These are phyloP conservation scores for Trichoderma asperelloides DNA, from an alignment of 495 filamentous ascomycete species.

Conservation along the genomic window DNA sequence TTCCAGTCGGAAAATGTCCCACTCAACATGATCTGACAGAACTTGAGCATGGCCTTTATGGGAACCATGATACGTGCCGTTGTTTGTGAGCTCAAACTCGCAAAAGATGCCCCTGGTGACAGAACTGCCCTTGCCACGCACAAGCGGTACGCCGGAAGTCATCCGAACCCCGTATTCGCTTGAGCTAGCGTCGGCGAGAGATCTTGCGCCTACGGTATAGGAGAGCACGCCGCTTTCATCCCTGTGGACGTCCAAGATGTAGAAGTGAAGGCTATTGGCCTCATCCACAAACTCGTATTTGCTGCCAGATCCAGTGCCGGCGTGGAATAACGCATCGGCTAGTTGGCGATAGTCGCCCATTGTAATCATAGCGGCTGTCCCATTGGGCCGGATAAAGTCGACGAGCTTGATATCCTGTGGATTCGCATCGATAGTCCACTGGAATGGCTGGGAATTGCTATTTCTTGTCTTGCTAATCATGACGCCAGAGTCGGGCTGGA, in stretches of 20 bases:
- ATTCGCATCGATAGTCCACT: constrained; percentile 36
- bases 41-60: constrained; percentile 22
- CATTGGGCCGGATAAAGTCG: constrained; percentile 26
- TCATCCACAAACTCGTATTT: constrained; percentile 30
- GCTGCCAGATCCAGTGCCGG: constrained; percentile 31
- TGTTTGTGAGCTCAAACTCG: constrained; percentile 27
- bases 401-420: constrained; percentile 29
- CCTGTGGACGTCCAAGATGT: constrained; percentile 26
- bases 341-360: constrained; percentile 35
- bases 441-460: constrained; percentile 23
- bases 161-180: constrained; percentile 24
- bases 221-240: constrained; percentile 25
- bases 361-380: constrained; percentile 20
- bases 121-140: not conserved
- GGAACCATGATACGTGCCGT: constrained; percentile 15
- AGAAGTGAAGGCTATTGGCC: constrained; percentile 30
- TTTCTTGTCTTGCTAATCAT: constrained; percentile 36
- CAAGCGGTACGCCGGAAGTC: constrained; percentile 14
- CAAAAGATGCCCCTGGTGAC: constrained; percentile 19
- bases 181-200: constrained; percentile 24
- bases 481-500: constrained; percentile 31
- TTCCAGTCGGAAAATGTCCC: constrained; percentile 23
- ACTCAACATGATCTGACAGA: constrained; percentile 18
- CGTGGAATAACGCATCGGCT: constrained; percentile 34
- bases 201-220: constrained; percentile 29